Percentiles rank a stretch among this genome's conserved stretches.
These are phyloP conservation scores for Candida takata DNA, from an alignment of 805 yeast species.

Conservation along the genomic window DNA sequence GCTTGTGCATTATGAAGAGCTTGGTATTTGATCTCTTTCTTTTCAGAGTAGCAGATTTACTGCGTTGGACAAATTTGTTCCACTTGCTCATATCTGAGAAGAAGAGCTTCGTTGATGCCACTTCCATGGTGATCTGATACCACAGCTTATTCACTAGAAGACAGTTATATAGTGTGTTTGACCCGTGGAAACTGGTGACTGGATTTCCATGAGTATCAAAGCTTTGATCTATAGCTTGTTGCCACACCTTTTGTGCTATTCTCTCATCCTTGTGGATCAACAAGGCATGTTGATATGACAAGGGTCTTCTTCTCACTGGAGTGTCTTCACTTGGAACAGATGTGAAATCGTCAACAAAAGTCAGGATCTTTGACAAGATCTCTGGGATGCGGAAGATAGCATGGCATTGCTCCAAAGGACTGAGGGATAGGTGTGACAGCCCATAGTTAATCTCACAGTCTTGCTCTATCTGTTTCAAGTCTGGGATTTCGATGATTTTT, in stretches of 20 bases:
- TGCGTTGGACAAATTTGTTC: slow-evolving; percentile 27
- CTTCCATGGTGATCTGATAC: slow-evolving; percentile 45
- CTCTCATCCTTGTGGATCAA: slow-evolving; percentile 52
- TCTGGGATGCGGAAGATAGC: slow-evolving; percentile 70
- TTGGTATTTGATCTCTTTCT: slow-evolving; percentile 26
- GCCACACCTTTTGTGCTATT: slow-evolving; percentile 41
- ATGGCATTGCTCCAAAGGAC: slow-evolving; percentile 8
- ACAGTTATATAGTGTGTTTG: slow-evolving; percentile 47
- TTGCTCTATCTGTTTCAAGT: no score
- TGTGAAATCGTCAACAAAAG: slow-evolving; percentile 50
- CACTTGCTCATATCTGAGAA: slow-evolving; percentile 46
- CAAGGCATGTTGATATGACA: slow-evolving; percentile 61
- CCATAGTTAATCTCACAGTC: neutral
- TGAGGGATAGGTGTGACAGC: slow-evolving; percentile 4
- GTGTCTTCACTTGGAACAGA: slow-evolving; percentile 54
- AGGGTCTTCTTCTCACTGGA: slow-evolving; percentile 60
- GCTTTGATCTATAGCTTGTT: slow-evolving; percentile 18
- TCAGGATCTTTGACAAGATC: slow-evolving; percentile 53
- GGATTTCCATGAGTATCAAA: slow-evolving; percentile 17
- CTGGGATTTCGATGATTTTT: neutral
- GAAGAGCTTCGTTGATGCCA: slow-evolving; percentile 47
- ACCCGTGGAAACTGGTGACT: slow-evolving; percentile 5
- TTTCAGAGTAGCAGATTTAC: slow-evolving; percentile 8
- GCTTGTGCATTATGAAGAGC: slow-evolving; percentile 61
- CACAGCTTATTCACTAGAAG: slow-evolving; percentile 64